Evolutionary conservation across 2,329 filamentous ascomycete species (phyloP).

Genomic region (Myrmaecium sp.): DNA sequence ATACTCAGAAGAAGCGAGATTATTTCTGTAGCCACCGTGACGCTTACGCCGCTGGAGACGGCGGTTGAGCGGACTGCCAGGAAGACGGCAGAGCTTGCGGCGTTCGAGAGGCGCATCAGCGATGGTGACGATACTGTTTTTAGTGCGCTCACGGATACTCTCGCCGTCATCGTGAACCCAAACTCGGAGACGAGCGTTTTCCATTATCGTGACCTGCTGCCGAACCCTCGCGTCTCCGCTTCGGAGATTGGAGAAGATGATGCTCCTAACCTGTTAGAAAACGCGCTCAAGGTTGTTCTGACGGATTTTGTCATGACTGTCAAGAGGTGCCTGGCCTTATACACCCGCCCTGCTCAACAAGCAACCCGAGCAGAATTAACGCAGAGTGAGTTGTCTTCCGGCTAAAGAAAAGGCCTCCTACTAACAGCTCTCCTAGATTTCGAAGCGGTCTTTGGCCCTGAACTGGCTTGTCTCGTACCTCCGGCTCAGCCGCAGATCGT

Average conservation of each 20-base stretch:
- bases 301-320: constrained; percentile 81
- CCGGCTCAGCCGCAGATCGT: constrained; percentile 11
- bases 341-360: constrained; percentile 45
- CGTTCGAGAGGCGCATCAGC: constrained; percentile 55
- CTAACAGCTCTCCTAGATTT: constrained; percentile 19
- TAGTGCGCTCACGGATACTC: constrained; percentile 53
- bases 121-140: constrained; percentile 57
- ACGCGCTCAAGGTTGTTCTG: constrained; percentile 66
- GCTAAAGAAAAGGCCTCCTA: constrained; percentile 1
- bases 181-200: constrained; percentile 60
- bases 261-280: constrained; percentile 43
- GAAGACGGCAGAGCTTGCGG: constrained; percentile 72
- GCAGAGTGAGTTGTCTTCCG: constrained; percentile 37
- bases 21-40: constrained; percentile 46
- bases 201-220: constrained; percentile 59
- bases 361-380: constrained; percentile 43
- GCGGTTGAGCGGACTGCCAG: constrained; percentile 77
- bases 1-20: constrained; percentile 82
- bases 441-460: constrained; percentile 26
- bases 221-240: constrained; percentile 23
- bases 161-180: constrained; percentile 61
- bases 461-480: constrained; percentile 25
- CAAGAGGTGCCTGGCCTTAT: constrained; percentile 60
- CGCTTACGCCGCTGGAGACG: constrained; percentile 63
- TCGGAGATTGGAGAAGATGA: constrained; percentile 14